A percentile compares a stretch with the other conserved stretches of the same genome.
phyloP scores from a whole-genome alignment of 495 filamentous ascomycete species.

The Talaromyces ruber region DNA sequence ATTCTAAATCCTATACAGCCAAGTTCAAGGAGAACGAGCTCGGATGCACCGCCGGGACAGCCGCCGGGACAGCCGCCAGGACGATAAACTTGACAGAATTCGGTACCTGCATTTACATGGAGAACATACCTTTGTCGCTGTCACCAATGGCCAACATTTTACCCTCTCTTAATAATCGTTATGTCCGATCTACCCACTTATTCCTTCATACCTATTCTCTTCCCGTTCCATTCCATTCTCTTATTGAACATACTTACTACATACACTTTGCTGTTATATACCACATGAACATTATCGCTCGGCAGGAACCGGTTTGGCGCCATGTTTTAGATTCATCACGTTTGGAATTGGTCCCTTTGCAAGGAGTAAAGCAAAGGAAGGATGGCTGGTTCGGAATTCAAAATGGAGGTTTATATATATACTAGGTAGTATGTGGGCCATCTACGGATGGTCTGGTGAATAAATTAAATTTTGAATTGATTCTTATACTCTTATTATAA shows the following conservation, averaged over 20 bases:
- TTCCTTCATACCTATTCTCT: background rate
- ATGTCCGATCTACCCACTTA: background rate
- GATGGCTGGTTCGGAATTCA: background rate
- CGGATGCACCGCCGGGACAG: background rate
- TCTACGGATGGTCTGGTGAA: background rate
- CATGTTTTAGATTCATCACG: background rate
- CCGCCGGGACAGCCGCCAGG: background rate
- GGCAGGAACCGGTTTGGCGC: background rate
- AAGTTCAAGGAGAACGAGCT: background rate
- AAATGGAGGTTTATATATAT: background rate
- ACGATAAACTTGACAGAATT: background rate
- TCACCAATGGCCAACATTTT: background rate
- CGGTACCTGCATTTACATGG: background rate
- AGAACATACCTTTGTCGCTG: background rate
- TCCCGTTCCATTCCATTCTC: background rate
- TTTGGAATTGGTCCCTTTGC: background rate
- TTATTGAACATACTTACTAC: background rate
- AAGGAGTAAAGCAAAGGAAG: background rate
- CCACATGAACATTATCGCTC: background rate
- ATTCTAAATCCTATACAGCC: background rate
- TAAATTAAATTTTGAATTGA: background rate
- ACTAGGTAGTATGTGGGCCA: background rate
- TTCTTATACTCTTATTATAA: background rate
- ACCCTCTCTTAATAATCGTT: background rate
- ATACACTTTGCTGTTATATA: background rate